A percentile compares a stretch with the other conserved stretches of the same genome.
Evolutionary conservation across 257 asterid species (phyloP).

Genomic region (Petunia axillaris): DNA sequence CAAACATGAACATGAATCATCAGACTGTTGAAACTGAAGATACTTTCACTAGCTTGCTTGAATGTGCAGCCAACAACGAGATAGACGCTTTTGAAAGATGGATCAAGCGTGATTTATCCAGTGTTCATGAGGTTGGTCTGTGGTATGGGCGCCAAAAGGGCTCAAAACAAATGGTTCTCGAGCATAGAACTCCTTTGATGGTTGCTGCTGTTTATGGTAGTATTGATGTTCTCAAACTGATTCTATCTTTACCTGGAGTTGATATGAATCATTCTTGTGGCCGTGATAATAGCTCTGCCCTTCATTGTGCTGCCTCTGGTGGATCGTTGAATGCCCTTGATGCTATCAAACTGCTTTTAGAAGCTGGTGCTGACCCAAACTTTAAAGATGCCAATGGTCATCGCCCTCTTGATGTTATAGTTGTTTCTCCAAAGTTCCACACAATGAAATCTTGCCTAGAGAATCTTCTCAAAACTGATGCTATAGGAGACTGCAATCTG

Average conservation of each 20-base stretch:
- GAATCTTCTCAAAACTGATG: conserved; percentile 51
- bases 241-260: conserved; percentile 59
- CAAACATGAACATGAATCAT: conserved; percentile 47
- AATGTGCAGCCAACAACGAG: conserved; percentile 81
- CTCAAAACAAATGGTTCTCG: conserved; percentile 74
- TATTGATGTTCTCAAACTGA: conserved; percentile 56
- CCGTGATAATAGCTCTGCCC: conserved; percentile 65
- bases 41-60: conserved; percentile 62
- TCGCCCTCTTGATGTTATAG: conserved; percentile 58
- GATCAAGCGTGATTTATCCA: conserved; percentile 44
- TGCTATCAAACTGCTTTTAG: conserved; percentile 54
- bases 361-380: conserved; percentile 75
- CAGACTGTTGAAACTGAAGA: conserved; percentile 62
- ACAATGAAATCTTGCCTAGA: conserved; percentile 48
- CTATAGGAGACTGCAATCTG: conserved; percentile 39
- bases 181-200: conserved; percentile 82
- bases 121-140: conserved; percentile 59
- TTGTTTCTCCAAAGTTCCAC: conserved; percentile 51
- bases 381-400: conserved; percentile 56
- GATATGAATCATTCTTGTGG: conserved; percentile 72
- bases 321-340: conserved; percentile 58
- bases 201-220: conserved; percentile 90
- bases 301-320: conserved; percentile 85
- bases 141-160: conserved; percentile 88
- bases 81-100: conserved; percentile 52